Evolutionary conservation across 257 asterid genomes (phyloP).

Genomic region (Capsicum chinense): DNA sequence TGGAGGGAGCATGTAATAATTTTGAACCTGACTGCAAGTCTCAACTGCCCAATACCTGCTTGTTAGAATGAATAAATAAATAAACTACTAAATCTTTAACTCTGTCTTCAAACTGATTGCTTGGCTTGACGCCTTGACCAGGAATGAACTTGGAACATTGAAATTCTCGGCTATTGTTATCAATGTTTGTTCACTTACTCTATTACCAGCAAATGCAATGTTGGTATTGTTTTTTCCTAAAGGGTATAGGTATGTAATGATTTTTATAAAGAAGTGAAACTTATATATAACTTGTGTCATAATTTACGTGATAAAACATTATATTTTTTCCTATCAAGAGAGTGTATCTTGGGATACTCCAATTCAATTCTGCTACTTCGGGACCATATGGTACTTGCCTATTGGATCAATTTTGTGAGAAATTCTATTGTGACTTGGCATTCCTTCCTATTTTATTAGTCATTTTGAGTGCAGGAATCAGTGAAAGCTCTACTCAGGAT

Average conservation of each 20-base stretch:
- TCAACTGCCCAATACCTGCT: neutral
- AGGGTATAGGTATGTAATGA: neutral
- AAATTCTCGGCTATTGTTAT: neutral
- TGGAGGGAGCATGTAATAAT: neutral
- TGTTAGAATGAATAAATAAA: neutral
- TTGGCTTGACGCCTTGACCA: neutral
- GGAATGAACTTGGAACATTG: neutral
- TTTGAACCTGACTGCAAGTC: neutral
- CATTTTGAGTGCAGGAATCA: conserved; percentile 65
- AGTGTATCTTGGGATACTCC: neutral
- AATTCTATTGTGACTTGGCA: neutral
- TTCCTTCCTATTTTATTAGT: conserved; percentile 14
- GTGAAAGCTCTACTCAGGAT: conserved; percentile 65
- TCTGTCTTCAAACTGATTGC: neutral
- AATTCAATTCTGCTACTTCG: neutral
- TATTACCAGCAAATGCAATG: too few relatives aligned
- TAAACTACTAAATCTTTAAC: neutral
- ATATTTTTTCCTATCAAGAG: neutral
- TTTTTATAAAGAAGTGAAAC: neutral
- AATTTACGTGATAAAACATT: neutral
- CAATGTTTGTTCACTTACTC: too few relatives aligned
- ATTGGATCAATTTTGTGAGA: conserved; percentile 16
- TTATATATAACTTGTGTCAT: neutral
- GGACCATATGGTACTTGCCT: neutral
- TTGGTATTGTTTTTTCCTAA: neutral